phyloP scores from a whole-genome alignment of 371 early-diverging fungal species.

The Circinella minor region DNA sequence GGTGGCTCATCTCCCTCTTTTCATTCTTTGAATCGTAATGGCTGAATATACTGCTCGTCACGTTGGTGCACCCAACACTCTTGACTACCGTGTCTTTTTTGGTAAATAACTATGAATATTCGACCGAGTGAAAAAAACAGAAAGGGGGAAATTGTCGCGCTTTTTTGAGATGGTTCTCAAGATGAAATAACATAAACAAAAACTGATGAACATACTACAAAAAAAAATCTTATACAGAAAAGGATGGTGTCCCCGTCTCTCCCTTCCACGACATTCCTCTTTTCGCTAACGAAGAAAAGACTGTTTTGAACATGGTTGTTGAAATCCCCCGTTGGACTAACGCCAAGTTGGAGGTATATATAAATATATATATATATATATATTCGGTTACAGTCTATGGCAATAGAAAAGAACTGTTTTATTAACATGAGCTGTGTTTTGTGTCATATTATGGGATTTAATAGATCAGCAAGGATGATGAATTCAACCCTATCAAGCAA shows the following conservation, averaged over 20 bases:
- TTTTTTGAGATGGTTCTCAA: too few relatives aligned
- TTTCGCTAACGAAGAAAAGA: slow-evolving; percentile 77
- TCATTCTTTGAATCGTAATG: slow-evolving; percentile 34
- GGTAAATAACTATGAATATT: slow-evolving; percentile 54
- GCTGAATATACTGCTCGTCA: slow-evolving; percentile 73
- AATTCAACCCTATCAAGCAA: slow-evolving; percentile 95
- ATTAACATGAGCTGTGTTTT: too few relatives aligned
- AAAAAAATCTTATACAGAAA: slow-evolving; percentile 27
- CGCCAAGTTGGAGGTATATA: slow-evolving; percentile 87
- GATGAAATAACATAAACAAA: too few relatives aligned
- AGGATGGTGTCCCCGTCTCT: slow-evolving; percentile 66
- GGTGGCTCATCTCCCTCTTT: slow-evolving; percentile 18
- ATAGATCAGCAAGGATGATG: slow-evolving; percentile 30
- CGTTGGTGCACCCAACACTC: slow-evolving; percentile 86
- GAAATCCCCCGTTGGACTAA: slow-evolving; percentile 98
- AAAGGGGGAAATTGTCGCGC: too few relatives aligned
- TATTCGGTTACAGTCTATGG: too few relatives aligned
- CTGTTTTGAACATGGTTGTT: slow-evolving; percentile 88
- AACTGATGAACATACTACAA: not conserved
- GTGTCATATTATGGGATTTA: not conserved
- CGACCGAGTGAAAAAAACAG: too few relatives aligned
- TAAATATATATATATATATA: too few relatives aligned
- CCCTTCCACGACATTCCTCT: slow-evolving; percentile 97
- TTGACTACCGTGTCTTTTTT: slow-evolving; percentile 86
- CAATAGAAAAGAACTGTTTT: too few relatives aligned